These are phyloP conservation scores for Torrubiella hemipterigena DNA, from an alignment of 2,329 filamentous ascomycete genomes.

Conservation along the genomic window DNA sequence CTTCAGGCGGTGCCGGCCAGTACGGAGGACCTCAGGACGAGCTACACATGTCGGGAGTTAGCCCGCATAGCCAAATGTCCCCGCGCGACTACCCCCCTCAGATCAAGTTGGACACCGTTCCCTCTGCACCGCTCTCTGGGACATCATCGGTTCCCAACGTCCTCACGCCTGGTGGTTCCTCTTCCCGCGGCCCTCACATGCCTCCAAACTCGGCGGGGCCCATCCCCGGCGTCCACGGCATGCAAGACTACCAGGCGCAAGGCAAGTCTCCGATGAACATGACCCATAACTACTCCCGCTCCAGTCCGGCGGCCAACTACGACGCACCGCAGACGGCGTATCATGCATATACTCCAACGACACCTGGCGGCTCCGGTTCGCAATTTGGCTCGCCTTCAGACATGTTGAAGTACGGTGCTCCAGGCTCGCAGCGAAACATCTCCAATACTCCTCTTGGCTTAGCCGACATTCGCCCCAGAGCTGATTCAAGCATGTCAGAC, in stretches of 20 bases:
- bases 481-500: slow-evolving; percentile 70
- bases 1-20: slow-evolving; percentile 11
- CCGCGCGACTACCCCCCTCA: slow-evolving; percentile 38
- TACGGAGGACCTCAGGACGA: slow-evolving; percentile 29
- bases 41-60: slow-evolving; percentile 40
- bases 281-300: slow-evolving; percentile 70
- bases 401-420: slow-evolving; percentile 38
- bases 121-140: slow-evolving; percentile 18
- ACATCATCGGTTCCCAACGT: slow-evolving; percentile 34
- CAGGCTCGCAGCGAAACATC: slow-evolving; percentile 47
- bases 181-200: slow-evolving; percentile 20
- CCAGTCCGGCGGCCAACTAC: slow-evolving; percentile 59
- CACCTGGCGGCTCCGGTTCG: slow-evolving; percentile 45
- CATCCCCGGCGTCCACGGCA: slow-evolving; percentile 34
- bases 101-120: slow-evolving; percentile 37
- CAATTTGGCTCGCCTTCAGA: slow-evolving; percentile 54
- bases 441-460: slow-evolving; percentile 85
- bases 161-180: slow-evolving; percentile 42
- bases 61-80: slow-evolving; percentile 29
- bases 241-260: slow-evolving; percentile 48
- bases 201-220: slow-evolving; percentile 32
- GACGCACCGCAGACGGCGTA: slow-evolving; percentile 41
- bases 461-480: slow-evolving; percentile 79
- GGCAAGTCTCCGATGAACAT: slow-evolving; percentile 54
- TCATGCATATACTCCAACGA: slow-evolving; percentile 48